Evolutionary conservation across 805 yeast species (phyloP), one percentile per base, ranked within the genome.

Genomic region (Komagataella pastoris): DNA sequence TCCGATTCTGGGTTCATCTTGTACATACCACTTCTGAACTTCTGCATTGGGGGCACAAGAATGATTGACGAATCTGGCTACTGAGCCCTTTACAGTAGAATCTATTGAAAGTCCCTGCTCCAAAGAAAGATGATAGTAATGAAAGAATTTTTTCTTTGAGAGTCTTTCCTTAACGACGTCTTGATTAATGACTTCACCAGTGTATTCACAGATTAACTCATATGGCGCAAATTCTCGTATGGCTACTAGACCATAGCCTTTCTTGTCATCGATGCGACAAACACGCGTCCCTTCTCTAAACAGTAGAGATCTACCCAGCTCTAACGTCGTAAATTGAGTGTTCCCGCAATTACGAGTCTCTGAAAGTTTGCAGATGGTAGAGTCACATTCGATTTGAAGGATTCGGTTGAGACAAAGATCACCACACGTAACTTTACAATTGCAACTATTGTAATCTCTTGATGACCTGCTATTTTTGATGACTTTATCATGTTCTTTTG

Each of bases 1-100:
- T 0, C 77, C 79, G 52, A 75, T 67, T 46, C 73, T 60, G 3
- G 79, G 76, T 52, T 61, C 65, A n/a, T 66, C 72, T 49, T 70
- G 62, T 43, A 73, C 75, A 17, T 62, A 64, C 78, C 79, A 75
- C 54, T 73, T 72, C 59, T 75, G 75, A 65, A 75, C 74, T 48
- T 66, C 70, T 21, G 72, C 65, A 52, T 75, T 75, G 49, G 80
- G 79, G 50, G 60, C 58, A 57, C 77, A 73, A 14, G 77, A 72
- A 55, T 75, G 80, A 58, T 75, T 75, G 24, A 72, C 76, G 59
- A 73, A 75, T 44, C 79, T 60, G 0, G 80, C 80, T 24, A 68
- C 67, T 3, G 77, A 72, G 0, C 80, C 80, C 49, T 68, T 62
- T 14, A 57, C 64, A 10, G 73, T 72, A 44, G 73, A 67, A 57